These are phyloP conservation scores for Backusella sp. DNA, from an alignment of 192 early-diverging fungal species.

Conservation along the genomic window DNA sequence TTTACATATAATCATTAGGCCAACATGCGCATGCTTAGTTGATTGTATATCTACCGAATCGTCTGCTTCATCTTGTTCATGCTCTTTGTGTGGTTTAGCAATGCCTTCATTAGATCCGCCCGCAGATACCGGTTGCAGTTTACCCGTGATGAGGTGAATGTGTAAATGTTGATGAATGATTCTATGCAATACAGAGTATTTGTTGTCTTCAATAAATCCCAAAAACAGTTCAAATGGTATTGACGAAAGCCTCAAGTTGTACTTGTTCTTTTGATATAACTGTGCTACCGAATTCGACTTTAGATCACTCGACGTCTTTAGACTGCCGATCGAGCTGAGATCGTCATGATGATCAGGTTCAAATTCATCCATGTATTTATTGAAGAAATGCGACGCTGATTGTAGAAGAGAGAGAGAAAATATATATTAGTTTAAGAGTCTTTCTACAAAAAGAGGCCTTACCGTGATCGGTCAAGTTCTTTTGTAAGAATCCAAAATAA, in stretches of 20 bases:
- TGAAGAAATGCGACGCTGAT: conserved; percentile 24
- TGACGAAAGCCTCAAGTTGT: conserved; percentile 75
- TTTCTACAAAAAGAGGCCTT: neutral
- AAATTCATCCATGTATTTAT: conserved; percentile 77
- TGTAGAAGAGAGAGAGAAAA: neutral
- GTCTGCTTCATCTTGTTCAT: neutral
- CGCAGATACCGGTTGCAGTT: conserved; percentile 12
- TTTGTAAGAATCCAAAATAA: conserved; percentile 79
- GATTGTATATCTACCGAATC: neutral
- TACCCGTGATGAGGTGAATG: conserved; percentile 43
- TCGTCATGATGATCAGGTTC: conserved; percentile 75
- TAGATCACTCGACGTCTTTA: conserved; percentile 66
- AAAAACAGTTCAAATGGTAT: conserved; percentile 86
- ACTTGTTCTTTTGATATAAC: conserved; percentile 76
- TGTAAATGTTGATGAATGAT: conserved; percentile 88
- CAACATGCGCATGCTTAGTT: too few species aligned
- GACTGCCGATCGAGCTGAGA: conserved; percentile 58
- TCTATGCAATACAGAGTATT: conserved; percentile 78
- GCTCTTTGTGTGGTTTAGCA: neutral
- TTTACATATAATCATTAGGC: neutral
- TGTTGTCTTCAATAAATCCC: conserved; percentile 87
- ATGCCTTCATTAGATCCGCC: conserved; percentile 9
- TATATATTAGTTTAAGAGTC: neutral
- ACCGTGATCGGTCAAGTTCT: conserved; percentile 39
- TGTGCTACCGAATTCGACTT: conserved; percentile 75